Conservation (phyloP, 176 grass and related monocot genomes). For the Zea mays region DNA sequence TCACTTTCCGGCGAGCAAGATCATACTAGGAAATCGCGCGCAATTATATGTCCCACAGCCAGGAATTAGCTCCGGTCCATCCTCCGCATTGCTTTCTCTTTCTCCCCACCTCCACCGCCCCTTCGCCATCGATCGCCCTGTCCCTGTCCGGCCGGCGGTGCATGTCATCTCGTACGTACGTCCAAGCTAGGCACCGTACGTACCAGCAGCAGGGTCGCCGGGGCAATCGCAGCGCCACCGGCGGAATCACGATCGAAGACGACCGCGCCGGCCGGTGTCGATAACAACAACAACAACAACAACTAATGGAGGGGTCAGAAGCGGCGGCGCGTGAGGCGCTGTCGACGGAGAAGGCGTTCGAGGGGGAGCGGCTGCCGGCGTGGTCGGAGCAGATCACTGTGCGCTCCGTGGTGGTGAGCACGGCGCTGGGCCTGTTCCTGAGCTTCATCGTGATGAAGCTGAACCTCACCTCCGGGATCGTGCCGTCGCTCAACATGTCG, state of each 20-base stretch:
- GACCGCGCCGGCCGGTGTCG: too few relatives aligned
- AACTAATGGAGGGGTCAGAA: background rate
- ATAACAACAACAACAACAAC: background rate
- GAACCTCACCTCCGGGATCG: slow-evolving; percentile 71
- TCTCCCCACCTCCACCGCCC: background rate
- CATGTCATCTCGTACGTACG: background rate
- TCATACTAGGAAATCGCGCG: background rate
- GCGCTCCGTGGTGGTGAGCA: slow-evolving; percentile 60
- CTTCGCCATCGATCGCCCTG: background rate
- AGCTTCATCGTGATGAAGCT: slow-evolving; percentile 96
- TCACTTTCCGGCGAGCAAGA: background rate
- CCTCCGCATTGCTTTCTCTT: background rate
- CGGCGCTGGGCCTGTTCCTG: slow-evolving; percentile 54
- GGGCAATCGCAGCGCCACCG: too few relatives aligned
- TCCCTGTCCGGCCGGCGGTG: background rate
- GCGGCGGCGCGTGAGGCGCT: slow-evolving; percentile 32
- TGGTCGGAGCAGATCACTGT: slow-evolving; percentile 77
- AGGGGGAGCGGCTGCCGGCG: slow-evolving; percentile 48
- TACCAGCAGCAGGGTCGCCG: too few relatives aligned
- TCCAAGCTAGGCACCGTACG: too few relatives aligned
- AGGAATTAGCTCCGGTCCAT: background rate
- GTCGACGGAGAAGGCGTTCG: slow-evolving; percentile 66
- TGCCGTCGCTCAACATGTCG: slow-evolving; percentile 64
- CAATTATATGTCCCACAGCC: background rate
- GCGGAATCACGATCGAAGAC: too few relatives aligned